Conservation (phyloP, 2,329 filamentous ascomycete species). For the Sporothrix mexicana region DNA sequence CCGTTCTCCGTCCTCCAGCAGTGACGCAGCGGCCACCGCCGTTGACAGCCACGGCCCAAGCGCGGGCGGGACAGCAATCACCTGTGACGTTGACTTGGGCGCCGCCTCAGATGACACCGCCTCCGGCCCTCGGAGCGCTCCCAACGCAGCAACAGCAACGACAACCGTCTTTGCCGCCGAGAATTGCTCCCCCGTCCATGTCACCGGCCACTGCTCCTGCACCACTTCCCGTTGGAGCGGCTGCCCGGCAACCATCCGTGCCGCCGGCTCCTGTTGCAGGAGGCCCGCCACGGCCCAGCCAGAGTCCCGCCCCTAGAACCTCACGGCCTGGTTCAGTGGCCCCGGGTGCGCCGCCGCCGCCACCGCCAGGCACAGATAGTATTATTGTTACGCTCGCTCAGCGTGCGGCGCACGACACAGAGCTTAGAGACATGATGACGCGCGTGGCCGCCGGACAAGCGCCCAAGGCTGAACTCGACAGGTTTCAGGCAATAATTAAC, state of each 20-base stretch:
- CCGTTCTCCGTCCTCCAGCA: slow-evolving; percentile 11
- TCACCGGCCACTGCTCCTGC: slow-evolving; percentile 35
- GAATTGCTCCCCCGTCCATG: slow-evolving; percentile 44
- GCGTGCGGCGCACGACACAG: slow-evolving; percentile 72
- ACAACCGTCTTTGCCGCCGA: slow-evolving; percentile 34
- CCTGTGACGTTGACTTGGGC: slow-evolving; percentile 3
- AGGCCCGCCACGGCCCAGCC: slow-evolving; percentile 26
- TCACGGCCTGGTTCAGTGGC: slow-evolving; percentile 27
- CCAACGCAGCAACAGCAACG: background rate
- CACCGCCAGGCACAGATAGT: slow-evolving; percentile 61
- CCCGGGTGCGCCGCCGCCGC: slow-evolving; percentile 31
- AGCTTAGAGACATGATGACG: slow-evolving; percentile 80
- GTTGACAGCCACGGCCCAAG: background rate
- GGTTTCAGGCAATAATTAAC: slow-evolving; percentile 82
- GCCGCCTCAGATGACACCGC: background rate
- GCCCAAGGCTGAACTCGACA: slow-evolving; percentile 70
- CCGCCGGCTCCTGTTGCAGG: slow-evolving; percentile 8
- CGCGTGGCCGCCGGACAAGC: slow-evolving; percentile 79
- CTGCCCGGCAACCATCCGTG: slow-evolving; percentile 27
- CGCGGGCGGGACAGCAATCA: slow-evolving; percentile 14
- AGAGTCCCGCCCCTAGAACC: slow-evolving; percentile 41
- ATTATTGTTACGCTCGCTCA: slow-evolving; percentile 82
- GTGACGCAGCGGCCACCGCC: slow-evolving; percentile 19
- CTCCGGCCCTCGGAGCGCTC: background rate
- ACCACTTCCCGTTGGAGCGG: background rate